phyloP scores from a whole-genome alignment of 2,329 filamentous ascomycete genomes.

The Aspergillus sp. region DNA sequence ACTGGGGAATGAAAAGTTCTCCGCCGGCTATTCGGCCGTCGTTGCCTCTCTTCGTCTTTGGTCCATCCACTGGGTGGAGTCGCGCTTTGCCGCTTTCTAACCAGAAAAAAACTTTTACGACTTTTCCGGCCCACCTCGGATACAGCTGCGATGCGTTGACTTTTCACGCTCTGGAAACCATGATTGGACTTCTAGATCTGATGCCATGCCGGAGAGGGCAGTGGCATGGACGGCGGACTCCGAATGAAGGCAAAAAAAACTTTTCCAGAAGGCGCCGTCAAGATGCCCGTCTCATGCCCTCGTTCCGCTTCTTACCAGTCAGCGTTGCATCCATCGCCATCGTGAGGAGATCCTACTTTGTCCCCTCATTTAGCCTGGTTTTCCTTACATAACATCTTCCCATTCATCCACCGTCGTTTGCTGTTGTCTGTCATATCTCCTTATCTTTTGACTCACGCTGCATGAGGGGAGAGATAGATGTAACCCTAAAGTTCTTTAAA shows the following conservation, averaged over 20 bases:
- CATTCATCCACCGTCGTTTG: background rate
- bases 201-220: background rate
- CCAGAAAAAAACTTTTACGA: slow-evolving; percentile 13
- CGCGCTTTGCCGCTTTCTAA: slow-evolving; percentile 4
- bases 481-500: background rate
- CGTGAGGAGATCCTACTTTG: slow-evolving; percentile 1
- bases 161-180: background rate
- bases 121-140: slow-evolving; percentile 13
- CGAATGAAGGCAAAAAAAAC: background rate
- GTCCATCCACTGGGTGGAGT: background rate
- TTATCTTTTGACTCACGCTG: slow-evolving; percentile 13
- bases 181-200: background rate
- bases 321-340: slow-evolving; percentile 15
- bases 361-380: slow-evolving; percentile 8
- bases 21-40: background rate
- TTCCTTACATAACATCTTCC: slow-evolving; percentile 28
- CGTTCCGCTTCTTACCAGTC: background rate
- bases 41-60: background rate
- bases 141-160: background rate
- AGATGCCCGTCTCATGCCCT: background rate
- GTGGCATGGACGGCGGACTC: background rate
- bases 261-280: background rate
- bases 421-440: slow-evolving; percentile 13
- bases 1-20: too few relatives aligned
- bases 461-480: background rate